Conservation (phyloP, 2,329 filamentous ascomycete species). For the Cadophora gregata region DNA sequence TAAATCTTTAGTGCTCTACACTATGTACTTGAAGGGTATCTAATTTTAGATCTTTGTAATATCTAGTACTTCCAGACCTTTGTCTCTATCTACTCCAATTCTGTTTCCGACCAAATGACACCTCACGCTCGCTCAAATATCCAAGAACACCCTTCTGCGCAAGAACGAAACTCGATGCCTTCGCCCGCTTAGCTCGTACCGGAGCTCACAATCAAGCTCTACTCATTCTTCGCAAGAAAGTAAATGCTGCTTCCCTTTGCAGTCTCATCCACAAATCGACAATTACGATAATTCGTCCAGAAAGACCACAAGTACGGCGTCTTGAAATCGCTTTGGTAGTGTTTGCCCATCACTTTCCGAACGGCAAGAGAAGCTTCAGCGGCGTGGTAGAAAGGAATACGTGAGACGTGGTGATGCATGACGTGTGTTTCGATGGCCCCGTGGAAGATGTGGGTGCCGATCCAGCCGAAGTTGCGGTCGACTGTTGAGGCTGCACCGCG, state of each 20-base stretch:
- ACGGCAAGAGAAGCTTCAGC: constrained; percentile 61
- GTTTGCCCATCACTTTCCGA: constrained; percentile 56
- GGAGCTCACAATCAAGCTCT: too few relatives aligned
- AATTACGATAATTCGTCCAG: constrained; percentile 40
- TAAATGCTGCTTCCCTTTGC: constrained; percentile 33
- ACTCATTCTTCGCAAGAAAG: constrained; percentile 34
- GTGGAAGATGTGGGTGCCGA: constrained; percentile 67
- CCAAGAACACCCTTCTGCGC: neutral
- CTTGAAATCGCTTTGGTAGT: constrained; percentile 53
- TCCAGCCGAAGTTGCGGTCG: constrained; percentile 67
- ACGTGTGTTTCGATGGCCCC: constrained; percentile 68
- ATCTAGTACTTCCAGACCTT: too few relatives aligned
- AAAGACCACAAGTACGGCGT: constrained; percentile 41
- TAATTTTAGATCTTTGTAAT: too few relatives aligned
- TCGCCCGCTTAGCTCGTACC: too few relatives aligned
- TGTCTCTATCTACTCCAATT: too few relatives aligned
- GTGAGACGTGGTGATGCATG: constrained; percentile 64
- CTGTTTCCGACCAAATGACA: neutral
- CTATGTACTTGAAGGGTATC: too few relatives aligned
- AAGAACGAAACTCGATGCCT: neutral
- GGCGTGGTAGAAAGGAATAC: constrained; percentile 64
- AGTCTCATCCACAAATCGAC: constrained; percentile 42
- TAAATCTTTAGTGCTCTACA: too few relatives aligned
- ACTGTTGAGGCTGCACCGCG: constrained; percentile 65
- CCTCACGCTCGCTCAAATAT: neutral